A percentile compares a stretch with the other conserved stretches of the same genome.
These are phyloP conservation scores for Eucalyptus lansdowneana DNA, from an alignment of 345 rosid species.

Conservation along the genomic window DNA sequence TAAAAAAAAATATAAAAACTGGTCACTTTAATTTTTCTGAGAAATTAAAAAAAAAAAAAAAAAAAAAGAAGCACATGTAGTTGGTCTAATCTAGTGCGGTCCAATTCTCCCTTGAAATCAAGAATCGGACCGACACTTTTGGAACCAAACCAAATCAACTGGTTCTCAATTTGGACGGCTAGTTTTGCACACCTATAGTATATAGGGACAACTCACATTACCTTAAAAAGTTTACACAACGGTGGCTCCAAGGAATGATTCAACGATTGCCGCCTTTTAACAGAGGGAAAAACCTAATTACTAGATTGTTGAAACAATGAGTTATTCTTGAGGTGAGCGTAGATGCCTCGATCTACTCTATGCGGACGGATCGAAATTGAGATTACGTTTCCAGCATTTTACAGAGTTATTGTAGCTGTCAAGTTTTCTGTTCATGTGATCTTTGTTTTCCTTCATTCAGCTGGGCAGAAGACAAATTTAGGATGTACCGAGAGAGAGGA, in stretches of 20 bases:
- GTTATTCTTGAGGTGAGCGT: not conserved
- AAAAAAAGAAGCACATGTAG: no score
- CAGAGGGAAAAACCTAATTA: not conserved
- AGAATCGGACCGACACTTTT: no score
- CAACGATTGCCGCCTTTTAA: not conserved
- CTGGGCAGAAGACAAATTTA: not conserved
- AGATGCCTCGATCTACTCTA: not conserved
- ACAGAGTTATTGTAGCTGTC: not conserved
- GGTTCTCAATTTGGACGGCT: rapidly evolving
- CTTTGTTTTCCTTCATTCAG: not conserved
- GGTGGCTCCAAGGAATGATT: not conserved
- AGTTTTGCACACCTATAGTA: rapidly evolving
- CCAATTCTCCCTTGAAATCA: rapidly evolving
- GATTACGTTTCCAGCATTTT: not conserved
- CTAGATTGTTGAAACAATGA: not conserved
- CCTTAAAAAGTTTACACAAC: not conserved
- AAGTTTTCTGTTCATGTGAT: not conserved
- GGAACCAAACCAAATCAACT: no score
- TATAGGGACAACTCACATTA: not conserved
- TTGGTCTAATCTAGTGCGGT: rapidly evolving
- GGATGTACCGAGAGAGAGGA: not conserved
- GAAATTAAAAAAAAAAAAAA: no score
- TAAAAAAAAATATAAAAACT: no score
- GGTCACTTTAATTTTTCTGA: no score
- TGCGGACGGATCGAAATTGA: not conserved